Conservation (phyloP, 306 rosid species). For the Glycine tomentella region DNA sequence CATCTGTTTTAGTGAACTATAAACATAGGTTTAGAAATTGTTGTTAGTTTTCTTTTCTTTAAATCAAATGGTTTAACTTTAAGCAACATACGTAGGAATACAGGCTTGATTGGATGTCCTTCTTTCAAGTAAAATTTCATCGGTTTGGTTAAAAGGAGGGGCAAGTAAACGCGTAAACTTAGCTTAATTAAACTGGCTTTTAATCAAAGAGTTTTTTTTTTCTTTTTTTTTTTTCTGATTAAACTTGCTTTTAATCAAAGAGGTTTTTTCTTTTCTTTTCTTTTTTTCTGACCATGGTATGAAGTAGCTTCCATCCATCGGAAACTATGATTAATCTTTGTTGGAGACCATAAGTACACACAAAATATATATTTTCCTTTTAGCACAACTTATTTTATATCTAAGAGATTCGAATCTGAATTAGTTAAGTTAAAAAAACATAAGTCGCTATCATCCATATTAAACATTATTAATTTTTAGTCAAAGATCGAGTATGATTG, state of each 20-base stretch:
- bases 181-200: background rate
- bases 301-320: too few species aligned
- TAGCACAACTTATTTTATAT: too few species aligned
- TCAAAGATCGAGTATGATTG: background rate
- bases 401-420: too few species aligned
- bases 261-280: too few species aligned
- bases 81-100: constrained; percentile 41
- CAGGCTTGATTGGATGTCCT: constrained; percentile 35
- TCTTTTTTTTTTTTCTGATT: background rate
- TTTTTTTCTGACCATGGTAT: too few species aligned
- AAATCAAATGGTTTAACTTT: constrained; percentile 44
- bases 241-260: constrained; percentile 15
- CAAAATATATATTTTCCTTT: too few species aligned
- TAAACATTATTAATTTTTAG: too few species aligned
- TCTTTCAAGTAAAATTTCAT: constrained; percentile 47
- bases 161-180: constrained; percentile 1
- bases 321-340: too few species aligned
- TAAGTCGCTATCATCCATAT: too few species aligned
- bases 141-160: constrained; percentile 36
- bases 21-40: background rate
- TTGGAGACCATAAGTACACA: too few species aligned
- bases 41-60: constrained; percentile 22
- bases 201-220: background rate
- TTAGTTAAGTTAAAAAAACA: too few species aligned
- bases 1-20: constrained; percentile 42